Evolutionary conservation across 75 land plant species (phyloP), one percentile per base, ranked within the genome.

Genomic region (Ceratopteris richardii): DNA sequence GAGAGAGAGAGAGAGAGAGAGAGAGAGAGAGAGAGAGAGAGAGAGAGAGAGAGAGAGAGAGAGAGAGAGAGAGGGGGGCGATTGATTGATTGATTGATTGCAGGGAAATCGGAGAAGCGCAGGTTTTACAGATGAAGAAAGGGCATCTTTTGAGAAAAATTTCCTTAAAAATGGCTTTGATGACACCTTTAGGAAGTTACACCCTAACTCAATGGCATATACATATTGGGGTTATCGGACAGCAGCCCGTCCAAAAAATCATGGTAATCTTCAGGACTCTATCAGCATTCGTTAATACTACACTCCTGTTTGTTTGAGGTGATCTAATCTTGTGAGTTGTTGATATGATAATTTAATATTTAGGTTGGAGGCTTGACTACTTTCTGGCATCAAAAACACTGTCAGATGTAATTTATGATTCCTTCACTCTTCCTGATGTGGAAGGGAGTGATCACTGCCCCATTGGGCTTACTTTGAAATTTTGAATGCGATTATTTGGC

Each of bases 361-460:
- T 69, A 90, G 96, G 97, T 16, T 92, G 97, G 97, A 76, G 97
- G 25, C 82, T 92, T 0, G 97, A 92, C 64, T 92, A 92, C 47
- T 92, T 84, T 58, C 84, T 92, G 27, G 89, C 71, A 1, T 92
- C 97, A 16, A 80, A 92, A 42, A 50, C 71, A 16, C 63, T 92
- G 27, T 65, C 72, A 0, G 77, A 78, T 21, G 43, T 67, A 21
- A 86, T 85, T 26, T 74, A 82, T 57, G 97, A 92, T 60, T 92
- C 97, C 0, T 92, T 82, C 66, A 84, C 74, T 36, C 58, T 82
- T 44, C 94, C 97, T 27, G 80, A 88, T 69, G 65, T 92, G 29
- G 39, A 29, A 57, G 97, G 97, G 10, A 92, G 97, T 68, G 97
- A 92, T 57, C 97, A 92, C 37, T 82, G 89, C 57, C 97, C 97